Evolutionary conservation across 2,329 filamentous ascomycete genomes (phyloP).

Genomic region (Xylaria sp.): DNA sequence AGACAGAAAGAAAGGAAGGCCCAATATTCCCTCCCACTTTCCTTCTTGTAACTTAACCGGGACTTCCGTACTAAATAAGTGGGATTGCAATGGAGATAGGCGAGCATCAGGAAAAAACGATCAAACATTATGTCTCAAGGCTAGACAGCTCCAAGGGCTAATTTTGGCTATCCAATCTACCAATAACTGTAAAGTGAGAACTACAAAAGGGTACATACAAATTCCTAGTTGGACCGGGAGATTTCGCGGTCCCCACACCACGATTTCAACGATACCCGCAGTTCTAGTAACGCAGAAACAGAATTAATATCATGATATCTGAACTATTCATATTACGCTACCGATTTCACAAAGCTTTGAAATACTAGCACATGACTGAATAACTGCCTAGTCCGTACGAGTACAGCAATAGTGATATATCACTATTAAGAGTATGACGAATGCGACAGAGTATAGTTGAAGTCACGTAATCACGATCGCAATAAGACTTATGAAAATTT

Average conservation of each 20-base stretch:
- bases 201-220: too few species aligned
- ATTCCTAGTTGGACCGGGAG: background rate
- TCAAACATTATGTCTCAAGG: too few species aligned
- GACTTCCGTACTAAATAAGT: background rate
- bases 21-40: background rate
- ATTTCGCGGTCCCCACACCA: conserved; percentile 31
- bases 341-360: background rate
- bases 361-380: background rate
- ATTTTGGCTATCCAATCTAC: background rate
- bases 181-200: background rate
- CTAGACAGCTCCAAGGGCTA: background rate
- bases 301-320: background rate
- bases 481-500: conserved; percentile 13
- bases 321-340: background rate
- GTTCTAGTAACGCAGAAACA: background rate
- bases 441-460: background rate
- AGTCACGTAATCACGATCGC: conserved; percentile 8
- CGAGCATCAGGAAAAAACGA: background rate
- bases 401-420: background rate
- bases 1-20: background rate
- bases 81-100: background rate
- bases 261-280: background rate
- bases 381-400: background rate
- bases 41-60: background rate
- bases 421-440: background rate